Evolutionary conservation across 1,284 basidiomycete genomes (phyloP).

Genomic region (Puccinia polysora): DNA sequence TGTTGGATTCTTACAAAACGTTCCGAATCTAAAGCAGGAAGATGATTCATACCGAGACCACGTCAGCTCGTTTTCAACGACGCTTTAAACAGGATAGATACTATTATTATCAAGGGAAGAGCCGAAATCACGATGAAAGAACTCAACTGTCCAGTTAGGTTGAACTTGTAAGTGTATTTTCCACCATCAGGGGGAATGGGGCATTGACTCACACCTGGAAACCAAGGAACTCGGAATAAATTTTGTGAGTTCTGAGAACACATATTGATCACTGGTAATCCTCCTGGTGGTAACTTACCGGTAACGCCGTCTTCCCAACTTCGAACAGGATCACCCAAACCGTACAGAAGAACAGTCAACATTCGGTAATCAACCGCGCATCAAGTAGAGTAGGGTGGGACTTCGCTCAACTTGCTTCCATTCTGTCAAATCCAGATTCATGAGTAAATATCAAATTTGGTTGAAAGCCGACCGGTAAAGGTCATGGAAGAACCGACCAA

Average conservation of each 20-base stretch:
- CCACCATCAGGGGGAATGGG: conserved; percentile 56
- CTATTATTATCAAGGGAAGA: conserved; percentile 45
- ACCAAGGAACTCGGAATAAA: not conserved
- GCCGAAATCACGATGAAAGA: conserved; percentile 58
- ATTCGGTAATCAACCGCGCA: not conserved
- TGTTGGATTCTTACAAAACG: too few relatives aligned
- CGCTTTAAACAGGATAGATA: too few relatives aligned
- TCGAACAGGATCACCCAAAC: not conserved
- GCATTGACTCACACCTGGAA: conserved; percentile 55
- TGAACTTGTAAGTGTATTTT: conserved; percentile 59
- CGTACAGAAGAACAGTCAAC: not conserved
- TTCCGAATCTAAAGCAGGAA: too few relatives aligned
- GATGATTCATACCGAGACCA: not conserved
- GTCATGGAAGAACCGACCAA: not conserved
- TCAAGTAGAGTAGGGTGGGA: too few relatives aligned
- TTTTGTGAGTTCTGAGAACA: not conserved
- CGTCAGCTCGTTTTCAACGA: not conserved
- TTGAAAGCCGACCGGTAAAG: not conserved
- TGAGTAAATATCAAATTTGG: not conserved
- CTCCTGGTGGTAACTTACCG: conserved; percentile 47
- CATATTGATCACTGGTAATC: not conserved
- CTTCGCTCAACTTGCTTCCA: conserved; percentile 10
- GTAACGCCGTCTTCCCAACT: conserved; percentile 56
- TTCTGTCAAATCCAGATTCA: conserved; percentile 2
- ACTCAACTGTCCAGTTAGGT: conserved; percentile 52